These are phyloP conservation scores for Acacia melanoxylon DNA, from an alignment of 306 rosid genomes.

Conservation along the genomic window DNA sequence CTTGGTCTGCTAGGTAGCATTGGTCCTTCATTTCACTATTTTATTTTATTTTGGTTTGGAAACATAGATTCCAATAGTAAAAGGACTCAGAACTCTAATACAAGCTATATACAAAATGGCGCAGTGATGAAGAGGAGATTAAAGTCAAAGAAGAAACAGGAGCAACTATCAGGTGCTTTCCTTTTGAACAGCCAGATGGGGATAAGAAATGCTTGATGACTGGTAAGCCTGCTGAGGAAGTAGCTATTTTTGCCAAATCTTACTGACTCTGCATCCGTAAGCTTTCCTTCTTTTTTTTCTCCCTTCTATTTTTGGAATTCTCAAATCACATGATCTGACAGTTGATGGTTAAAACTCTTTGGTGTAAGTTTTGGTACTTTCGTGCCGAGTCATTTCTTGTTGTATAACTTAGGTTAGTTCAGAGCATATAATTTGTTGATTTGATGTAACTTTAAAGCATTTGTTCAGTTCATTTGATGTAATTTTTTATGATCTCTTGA, in stretches of 20 bases:
- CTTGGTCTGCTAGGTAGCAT: conserved; percentile 96
- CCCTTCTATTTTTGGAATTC: background rate
- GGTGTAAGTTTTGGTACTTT: background rate
- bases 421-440: conserved; percentile 21
- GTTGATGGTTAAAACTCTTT: conserved; percentile 10
- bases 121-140: conserved; percentile 76
- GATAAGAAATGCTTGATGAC: conserved; percentile 80
- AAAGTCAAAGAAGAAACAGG: conserved; percentile 97
- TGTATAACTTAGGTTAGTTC: conserved; percentile 27
- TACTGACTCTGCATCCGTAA: conserved; percentile 41
- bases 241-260: conserved; percentile 92
- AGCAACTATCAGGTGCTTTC: conserved; percentile 95
- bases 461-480: background rate
- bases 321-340: conserved; percentile 9
- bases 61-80: conserved; percentile 1
- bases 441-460: conserved; percentile 17
- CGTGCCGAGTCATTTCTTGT: conserved; percentile 4
- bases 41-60: background rate
- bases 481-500: background rate
- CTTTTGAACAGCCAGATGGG: conserved; percentile 83
- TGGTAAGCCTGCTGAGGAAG: conserved; percentile 80
- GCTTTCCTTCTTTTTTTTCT: background rate
- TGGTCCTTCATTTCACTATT: background rate
- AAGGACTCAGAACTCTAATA: conserved; percentile 34
- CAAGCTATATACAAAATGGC: conserved; percentile 29